Evolutionary conservation across 257 asterid genomes (phyloP).

Genomic region (Solanum paucissectum): DNA sequence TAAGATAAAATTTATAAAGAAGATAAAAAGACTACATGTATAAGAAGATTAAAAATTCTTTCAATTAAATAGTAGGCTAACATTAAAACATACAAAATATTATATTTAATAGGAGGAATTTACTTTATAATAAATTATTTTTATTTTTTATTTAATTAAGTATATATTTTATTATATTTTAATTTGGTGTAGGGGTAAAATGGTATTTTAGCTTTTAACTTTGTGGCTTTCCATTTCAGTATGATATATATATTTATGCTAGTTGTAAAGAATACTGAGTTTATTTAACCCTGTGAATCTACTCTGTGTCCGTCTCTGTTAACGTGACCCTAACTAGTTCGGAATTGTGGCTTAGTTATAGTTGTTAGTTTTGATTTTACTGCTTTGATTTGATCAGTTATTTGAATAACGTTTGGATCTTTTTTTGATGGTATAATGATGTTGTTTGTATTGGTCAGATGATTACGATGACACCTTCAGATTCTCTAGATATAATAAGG

Average conservation of each 20-base stretch:
- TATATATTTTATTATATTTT: too few species aligned
- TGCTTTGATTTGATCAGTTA: neutral
- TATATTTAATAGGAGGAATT: too few species aligned
- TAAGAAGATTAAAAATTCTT: too few species aligned
- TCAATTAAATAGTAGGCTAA: too few species aligned
- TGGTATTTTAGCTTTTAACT: too few species aligned
- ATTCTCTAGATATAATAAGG: slow-evolving; percentile 44
- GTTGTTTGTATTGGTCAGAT: slow-evolving; percentile 26
- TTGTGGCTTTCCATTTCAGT: too few species aligned
- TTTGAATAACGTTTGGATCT: neutral
- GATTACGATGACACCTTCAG: slow-evolving; percentile 45
- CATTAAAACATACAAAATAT: too few species aligned
- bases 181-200: too few species aligned
- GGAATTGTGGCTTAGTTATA: neutral
- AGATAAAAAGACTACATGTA: too few species aligned
- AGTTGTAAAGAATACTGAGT: neutral
- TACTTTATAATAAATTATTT: too few species aligned
- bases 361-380: neutral
- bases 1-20: too few species aligned
- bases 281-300: neutral
- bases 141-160: too few species aligned
- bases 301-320: neutral
- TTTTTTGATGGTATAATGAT: neutral
- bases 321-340: neutral
- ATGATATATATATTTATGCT: neutral